phyloP scores from a whole-genome alignment of 2,329 filamentous ascomycete genomes.

The Apiospora phragmitis region DNA sequence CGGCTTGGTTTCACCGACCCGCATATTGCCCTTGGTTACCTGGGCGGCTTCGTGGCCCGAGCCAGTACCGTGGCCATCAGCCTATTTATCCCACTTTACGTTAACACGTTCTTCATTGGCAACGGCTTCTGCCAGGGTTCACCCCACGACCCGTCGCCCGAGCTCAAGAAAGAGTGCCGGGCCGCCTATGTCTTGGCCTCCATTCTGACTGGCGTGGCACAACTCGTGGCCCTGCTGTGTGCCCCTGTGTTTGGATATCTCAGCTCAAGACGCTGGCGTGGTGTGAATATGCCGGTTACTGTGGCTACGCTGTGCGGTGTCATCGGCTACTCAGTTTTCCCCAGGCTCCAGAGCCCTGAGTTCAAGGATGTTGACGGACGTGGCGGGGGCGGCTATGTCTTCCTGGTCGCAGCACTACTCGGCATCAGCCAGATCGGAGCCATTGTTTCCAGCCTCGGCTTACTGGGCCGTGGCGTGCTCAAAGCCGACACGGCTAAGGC shows the following conservation, averaged over 20 bases:
- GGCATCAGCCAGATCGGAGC: slow-evolving; percentile 94
- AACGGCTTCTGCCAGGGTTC: slow-evolving; percentile 76
- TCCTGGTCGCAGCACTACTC: slow-evolving; percentile 75
- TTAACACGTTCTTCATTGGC: slow-evolving; percentile 86
- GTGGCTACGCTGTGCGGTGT: slow-evolving; percentile 73
- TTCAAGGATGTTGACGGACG: slow-evolving; percentile 62
- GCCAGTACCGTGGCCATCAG: slow-evolving; percentile 95
- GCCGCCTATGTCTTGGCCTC: slow-evolving; percentile 86
- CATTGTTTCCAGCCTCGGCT: slow-evolving; percentile 92
- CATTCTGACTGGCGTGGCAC: slow-evolving; percentile 84
- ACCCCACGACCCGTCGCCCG: slow-evolving; percentile 63
- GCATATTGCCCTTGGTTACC: slow-evolving; percentile 81
- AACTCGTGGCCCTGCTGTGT: slow-evolving; percentile 80
- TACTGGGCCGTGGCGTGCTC: slow-evolving; percentile 80
- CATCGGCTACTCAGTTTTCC: slow-evolving; percentile 75
- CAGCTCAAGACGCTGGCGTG: slow-evolving; percentile 61
- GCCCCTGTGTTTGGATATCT: slow-evolving; percentile 87
- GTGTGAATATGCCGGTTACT: slow-evolving; percentile 73
- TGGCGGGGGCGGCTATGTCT: slow-evolving; percentile 68
- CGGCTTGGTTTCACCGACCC: slow-evolving; percentile 71
- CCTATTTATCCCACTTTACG: slow-evolving; percentile 88
- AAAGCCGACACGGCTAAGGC: slow-evolving; percentile 41
- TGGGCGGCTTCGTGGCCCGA: slow-evolving; percentile 92
- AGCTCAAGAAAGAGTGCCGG: slow-evolving; percentile 82
- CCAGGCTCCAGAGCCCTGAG: slow-evolving; percentile 75